Evolutionary conservation across 139 green algal genomes (phyloP).

Genomic region (Diplosphaera chodatii): DNA sequence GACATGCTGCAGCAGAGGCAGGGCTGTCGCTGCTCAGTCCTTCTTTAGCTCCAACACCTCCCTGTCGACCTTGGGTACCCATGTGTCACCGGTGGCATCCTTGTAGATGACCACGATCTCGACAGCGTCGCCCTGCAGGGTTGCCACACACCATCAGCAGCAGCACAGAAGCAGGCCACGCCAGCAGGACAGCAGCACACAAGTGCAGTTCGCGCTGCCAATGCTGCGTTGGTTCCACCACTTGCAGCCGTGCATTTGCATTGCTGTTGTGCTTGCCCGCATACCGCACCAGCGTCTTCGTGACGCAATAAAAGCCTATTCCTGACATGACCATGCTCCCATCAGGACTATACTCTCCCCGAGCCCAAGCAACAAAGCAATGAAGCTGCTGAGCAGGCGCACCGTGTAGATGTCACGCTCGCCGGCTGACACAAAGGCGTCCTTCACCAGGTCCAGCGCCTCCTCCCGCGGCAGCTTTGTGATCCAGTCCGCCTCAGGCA

Average conservation of each 20-base stretch:
- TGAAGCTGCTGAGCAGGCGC: not conserved
- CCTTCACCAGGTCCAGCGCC: constrained; percentile 94
- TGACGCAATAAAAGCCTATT: too few species aligned
- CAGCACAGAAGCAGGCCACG: not conserved
- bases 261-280: too few species aligned
- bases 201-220: too few species aligned
- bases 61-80: constrained; percentile 16
- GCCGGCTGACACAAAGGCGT: constrained; percentile 88
- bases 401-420: constrained; percentile 99
- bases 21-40: constrained; percentile 71
- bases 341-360: too few species aligned
- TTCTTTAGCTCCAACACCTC: constrained; percentile 84
- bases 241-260: too few species aligned
- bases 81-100: constrained; percentile 42
- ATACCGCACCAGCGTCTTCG: too few species aligned
- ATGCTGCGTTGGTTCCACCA: too few species aligned
- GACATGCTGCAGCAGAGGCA: too few species aligned
- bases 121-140: constrained; percentile 82
- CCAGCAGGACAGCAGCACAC: too few species aligned
- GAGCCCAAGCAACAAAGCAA: too few species aligned
- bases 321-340: too few species aligned
- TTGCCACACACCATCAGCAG: not conserved
- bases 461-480: constrained; percentile 65
- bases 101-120: constrained; percentile 95
- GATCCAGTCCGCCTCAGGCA: constrained; percentile 65